These are phyloP conservation scores for Talaromyces sp. DNA, from an alignment of 2,329 filamentous ascomycete genomes.

Conservation along the genomic window DNA sequence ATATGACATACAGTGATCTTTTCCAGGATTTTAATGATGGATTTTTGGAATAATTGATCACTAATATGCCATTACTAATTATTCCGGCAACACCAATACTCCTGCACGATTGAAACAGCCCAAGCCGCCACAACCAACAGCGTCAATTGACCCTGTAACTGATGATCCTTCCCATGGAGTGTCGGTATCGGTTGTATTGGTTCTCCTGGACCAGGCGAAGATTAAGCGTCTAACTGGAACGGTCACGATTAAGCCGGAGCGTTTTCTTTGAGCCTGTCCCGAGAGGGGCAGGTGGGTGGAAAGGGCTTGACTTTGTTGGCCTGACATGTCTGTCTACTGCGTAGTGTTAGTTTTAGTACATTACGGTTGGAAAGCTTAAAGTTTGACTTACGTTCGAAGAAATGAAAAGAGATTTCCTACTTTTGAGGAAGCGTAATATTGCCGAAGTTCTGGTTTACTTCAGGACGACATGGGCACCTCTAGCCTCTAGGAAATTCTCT, in stretches of 20 bases:
- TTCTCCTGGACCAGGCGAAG: constrained; percentile 68
- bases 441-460: constrained; percentile 54
- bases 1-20: background rate
- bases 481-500: constrained; percentile 83
- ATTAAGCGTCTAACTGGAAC: constrained; percentile 48
- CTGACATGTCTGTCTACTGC: constrained; percentile 55
- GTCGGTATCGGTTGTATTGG: constrained; percentile 66
- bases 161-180: constrained; percentile 60
- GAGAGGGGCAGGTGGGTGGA: constrained; percentile 84
- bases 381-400: background rate
- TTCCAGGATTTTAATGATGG: background rate
- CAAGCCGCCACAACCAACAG: constrained; percentile 53
- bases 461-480: constrained; percentile 87
- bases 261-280: constrained; percentile 73
- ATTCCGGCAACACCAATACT: background rate
- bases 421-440: background rate
- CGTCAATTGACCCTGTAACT: constrained; percentile 54
- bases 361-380: background rate
- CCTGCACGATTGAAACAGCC: background rate
- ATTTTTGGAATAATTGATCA: background rate
- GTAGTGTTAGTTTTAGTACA: background rate
- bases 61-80: background rate
- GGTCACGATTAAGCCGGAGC: constrained; percentile 99
- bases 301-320: constrained; percentile 94
- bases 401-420: too few relatives aligned